A percentile compares a stretch with the other conserved stretches of the same genome.
phyloP scores from a whole-genome alignment of 192 early-diverging fungal genomes.

The Linnemannia exigua region DNA sequence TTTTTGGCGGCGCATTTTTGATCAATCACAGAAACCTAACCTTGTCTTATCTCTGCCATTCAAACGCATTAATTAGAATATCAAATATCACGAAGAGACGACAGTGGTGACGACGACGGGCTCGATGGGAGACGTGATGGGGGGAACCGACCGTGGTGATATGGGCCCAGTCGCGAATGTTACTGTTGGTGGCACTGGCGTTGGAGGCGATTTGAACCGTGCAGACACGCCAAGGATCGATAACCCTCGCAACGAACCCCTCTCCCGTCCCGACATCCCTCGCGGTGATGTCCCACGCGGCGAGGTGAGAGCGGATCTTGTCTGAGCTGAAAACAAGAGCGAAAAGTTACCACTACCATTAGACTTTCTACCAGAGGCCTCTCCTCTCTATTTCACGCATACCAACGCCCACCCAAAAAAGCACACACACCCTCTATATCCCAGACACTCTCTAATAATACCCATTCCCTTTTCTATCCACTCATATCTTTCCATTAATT shows the following conservation, averaged over 20 bases:
- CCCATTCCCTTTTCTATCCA: neutral
- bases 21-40: neutral
- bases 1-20: neutral
- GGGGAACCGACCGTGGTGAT: slow-evolving; percentile 17
- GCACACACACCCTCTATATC: neutral
- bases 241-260: slow-evolving; percentile 10
- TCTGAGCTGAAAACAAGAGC: neutral
- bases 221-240: slow-evolving; percentile 23
- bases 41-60: neutral
- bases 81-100: slow-evolving; percentile 50
- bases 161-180: neutral
- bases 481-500: neutral
- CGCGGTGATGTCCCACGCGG: slow-evolving; percentile 20
- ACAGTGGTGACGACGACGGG: slow-evolving; percentile 48
- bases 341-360: neutral
- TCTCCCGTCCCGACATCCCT: slow-evolving; percentile 11
- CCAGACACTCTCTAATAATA: neutral
- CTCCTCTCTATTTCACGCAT: neutral
- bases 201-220: slow-evolving; percentile 2
- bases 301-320: slow-evolving; percentile 29
- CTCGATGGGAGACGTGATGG: slow-evolving; percentile 53
- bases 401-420: neutral
- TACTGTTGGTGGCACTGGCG: neutral
- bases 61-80: slow-evolving; percentile 27
- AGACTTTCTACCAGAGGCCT: neutral